Base-by-base conservation (phyloP, 1,284 basidiomycete genomes). In the Rhodotorula sp. region DNA sequence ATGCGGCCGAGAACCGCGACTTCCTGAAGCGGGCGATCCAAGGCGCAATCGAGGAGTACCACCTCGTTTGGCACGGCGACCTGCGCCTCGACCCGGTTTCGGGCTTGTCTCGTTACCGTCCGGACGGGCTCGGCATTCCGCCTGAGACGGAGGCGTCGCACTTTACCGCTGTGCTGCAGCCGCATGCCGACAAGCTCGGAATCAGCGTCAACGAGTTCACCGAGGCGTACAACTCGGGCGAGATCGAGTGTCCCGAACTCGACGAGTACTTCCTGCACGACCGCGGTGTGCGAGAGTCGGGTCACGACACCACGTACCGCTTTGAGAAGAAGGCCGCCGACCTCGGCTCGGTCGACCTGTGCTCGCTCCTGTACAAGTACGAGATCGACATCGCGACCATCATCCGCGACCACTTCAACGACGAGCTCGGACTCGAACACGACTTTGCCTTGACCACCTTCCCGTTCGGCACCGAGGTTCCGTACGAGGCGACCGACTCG, bases 201-300 rank as follows among this genome's bases (percentile, higher is more conserved):
- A 86, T 97, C 69, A 95, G 93, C n/a, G 89, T 99, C 74, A 88
- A 94, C 80, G 96, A 99, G 82, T 99, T 96, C 83, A 95, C 91
- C 80, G 93, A 96, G 82, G 90, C 89, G 80, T 99, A 99, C 84
- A 96, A 95, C 80, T 86, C 89, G 61, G 91, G 91, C 20, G 81
- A 86, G 60, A 84, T 98, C 78, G 85, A 88, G 75, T 95, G 96
- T 82, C 94, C 95, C 12, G 87, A 85, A 72, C 86, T 99, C 8
- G 95, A 99, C 82, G 93, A 94, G 78, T 99, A 98, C 84, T 98
- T 99, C 85, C 81, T 95, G 76, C 95, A 99, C 82, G 95, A 99
- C 80, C 91, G 78, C 44, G 78, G 73, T 29, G 76, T 79, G 4
- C 70, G 76, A 48, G 82, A 82, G 73, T 80, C 79, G 24, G 95